A percentile compares a stretch with the other conserved stretches of the same genome.
Conservation (phyloP, 2,329 filamentous ascomycete genomes). For the Sporothrix phasma region DNA sequence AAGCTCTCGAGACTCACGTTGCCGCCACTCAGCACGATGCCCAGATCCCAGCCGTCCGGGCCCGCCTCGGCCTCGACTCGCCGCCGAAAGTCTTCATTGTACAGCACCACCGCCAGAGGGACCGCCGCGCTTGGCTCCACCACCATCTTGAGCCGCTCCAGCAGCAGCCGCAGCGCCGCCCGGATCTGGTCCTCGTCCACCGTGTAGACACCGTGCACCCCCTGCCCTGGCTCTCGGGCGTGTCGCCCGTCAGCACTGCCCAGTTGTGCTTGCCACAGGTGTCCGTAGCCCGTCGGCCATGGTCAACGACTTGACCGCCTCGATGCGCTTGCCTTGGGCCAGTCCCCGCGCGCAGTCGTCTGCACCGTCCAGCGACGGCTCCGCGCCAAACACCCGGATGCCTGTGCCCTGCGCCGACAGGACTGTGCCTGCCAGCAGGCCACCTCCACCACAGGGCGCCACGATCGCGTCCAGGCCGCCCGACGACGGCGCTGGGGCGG, state of each 20-base stretch:
- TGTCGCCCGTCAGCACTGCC: conserved; percentile 52
- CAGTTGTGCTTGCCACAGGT: conserved; percentile 66
- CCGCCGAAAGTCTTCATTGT: conserved; percentile 69
- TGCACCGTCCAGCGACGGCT: conserved; percentile 71
- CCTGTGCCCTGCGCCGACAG: conserved; percentile 63
- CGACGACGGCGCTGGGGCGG: conserved; percentile 1
- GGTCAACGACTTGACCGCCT: conserved; percentile 62
- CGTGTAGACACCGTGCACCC: conserved; percentile 60
- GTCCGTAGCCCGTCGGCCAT: conserved; percentile 85
- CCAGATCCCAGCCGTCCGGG: conserved; percentile 61
- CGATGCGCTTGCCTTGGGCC: conserved; percentile 51
- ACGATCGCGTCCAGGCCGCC: conserved; percentile 59
- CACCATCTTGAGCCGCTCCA: conserved; percentile 83
- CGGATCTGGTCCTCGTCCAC: conserved; percentile 78
- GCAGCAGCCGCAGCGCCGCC: conserved; percentile 62
- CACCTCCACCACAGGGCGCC: conserved; percentile 77
- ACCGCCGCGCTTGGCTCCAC: conserved; percentile 84
- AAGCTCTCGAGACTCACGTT: conserved; percentile 48
- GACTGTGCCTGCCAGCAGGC: conserved; percentile 75
- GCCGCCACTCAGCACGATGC: conserved; percentile 50
- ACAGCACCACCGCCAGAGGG: conserved; percentile 71
- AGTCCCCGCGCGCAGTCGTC: conserved; percentile 73
- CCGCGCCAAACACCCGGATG: conserved; percentile 73
- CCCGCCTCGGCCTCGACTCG: conserved; percentile 63
- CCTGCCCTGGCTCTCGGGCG: conserved; percentile 23